These are phyloP conservation scores for Aurifilum marmelostoma DNA, from an alignment of 2,329 filamentous ascomycete genomes.

Conservation along the genomic window DNA sequence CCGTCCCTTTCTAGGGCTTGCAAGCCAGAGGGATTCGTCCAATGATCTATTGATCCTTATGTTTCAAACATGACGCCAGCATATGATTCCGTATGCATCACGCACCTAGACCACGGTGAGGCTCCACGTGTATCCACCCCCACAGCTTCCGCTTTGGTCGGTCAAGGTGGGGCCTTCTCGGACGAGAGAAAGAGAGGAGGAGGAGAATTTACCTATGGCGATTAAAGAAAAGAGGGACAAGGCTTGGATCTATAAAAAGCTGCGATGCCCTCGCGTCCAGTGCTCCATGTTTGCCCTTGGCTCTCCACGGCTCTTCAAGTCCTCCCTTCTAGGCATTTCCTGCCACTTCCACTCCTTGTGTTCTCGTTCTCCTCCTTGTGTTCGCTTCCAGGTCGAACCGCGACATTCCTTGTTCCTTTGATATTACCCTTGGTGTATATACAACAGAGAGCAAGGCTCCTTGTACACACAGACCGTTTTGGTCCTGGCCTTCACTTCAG, in stretches of 20 bases:
- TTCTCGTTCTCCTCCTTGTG: background rate
- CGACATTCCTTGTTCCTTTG: constrained; percentile 7
- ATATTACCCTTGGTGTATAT: background rate
- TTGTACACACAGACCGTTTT: background rate
- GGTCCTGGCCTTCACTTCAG: background rate
- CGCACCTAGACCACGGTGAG: constrained; percentile 2
- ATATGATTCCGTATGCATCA: constrained; percentile 10
- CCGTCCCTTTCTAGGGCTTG: background rate
- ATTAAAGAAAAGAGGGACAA: background rate
- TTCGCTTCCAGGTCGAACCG: background rate
- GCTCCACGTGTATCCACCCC: constrained; percentile 11
- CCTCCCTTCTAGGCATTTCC: constrained; percentile 2
- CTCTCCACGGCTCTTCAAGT: constrained; percentile 10
- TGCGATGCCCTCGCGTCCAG: background rate
- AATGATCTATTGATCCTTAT: background rate
- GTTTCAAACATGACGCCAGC: constrained; percentile 15
- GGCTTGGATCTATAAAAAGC: background rate
- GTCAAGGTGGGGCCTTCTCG: background rate
- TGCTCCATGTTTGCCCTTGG: background rate
- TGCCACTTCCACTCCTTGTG: constrained; percentile 8
- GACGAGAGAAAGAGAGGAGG: background rate
- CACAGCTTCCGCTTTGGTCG: background rate
- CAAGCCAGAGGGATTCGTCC: constrained; percentile 1
- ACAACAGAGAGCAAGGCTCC: background rate
- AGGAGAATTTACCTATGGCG: background rate